These are phyloP conservation scores for Leucosporidium scottii DNA, from an alignment of 768 basidiomycete genomes.

Conservation along the genomic window DNA sequence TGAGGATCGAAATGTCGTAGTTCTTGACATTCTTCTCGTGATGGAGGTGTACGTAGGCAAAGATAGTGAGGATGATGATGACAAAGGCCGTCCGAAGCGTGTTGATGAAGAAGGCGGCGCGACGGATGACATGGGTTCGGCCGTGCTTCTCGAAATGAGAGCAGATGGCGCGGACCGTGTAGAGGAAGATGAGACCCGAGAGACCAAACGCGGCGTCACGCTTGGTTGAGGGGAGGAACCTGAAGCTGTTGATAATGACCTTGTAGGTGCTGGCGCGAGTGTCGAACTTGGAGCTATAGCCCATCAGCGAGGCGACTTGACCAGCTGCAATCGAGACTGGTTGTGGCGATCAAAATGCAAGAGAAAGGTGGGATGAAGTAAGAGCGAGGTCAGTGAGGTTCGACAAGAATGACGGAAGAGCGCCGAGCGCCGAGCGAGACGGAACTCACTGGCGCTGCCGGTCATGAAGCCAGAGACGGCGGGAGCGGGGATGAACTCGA, in stretches of 20 bases:
- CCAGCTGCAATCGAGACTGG: constrained; percentile 71
- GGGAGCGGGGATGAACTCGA: constrained; percentile 58
- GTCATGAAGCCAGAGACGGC: constrained; percentile 77
- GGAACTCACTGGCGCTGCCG: constrained; percentile 59
- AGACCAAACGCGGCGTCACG: constrained; percentile 83
- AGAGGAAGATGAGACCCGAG: constrained; percentile 47
- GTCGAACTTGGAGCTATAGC: constrained; percentile 40
- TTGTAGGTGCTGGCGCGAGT: constrained; percentile 75
- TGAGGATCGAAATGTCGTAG: constrained; percentile 57
- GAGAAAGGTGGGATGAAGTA: neutral
- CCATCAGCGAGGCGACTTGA: constrained; percentile 84
- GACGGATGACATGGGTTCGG: constrained; percentile 48
- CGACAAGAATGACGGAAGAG: neutral
- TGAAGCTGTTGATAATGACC: constrained; percentile 79
- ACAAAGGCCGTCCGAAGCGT: no score
- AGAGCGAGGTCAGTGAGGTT: neutral
- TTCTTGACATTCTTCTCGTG: constrained; percentile 44
- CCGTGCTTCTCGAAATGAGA: constrained; percentile 53
- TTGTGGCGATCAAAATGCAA: constrained; percentile 32
- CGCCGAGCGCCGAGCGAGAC: neutral
- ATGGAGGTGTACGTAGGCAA: no score
- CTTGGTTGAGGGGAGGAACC: constrained; percentile 53
- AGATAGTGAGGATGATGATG: no score
- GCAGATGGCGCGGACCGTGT: constrained; percentile 59
- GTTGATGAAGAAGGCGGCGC: constrained; percentile 75